phyloP scores from a whole-genome alignment of 768 basidiomycete species.

The Russula vinacea region DNA sequence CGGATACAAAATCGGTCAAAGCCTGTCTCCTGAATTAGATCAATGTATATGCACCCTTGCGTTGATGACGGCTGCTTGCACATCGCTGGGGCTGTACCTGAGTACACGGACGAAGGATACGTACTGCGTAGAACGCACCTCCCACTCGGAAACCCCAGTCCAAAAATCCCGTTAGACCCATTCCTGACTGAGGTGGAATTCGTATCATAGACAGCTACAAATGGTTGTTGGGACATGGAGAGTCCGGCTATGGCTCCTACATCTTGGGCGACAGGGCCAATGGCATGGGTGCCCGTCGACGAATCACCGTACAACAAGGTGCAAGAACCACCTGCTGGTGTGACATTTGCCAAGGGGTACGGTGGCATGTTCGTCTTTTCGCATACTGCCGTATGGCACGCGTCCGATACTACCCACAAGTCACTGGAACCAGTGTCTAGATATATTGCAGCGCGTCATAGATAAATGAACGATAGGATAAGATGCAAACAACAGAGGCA shows the following conservation, averaged over 20 bases:
- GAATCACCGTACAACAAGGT: slow-evolving; percentile 68
- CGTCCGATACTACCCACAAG: slow-evolving; percentile 25
- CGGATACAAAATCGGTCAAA: slow-evolving; percentile 1
- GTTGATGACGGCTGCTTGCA: slow-evolving; percentile 19
- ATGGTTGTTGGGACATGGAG: slow-evolving; percentile 48
- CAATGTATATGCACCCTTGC: slow-evolving; percentile 8
- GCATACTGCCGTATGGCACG: slow-evolving; percentile 21
- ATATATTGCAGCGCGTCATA: not conserved
- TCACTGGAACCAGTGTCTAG: slow-evolving; percentile 29
- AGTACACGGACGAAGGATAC: not conserved
- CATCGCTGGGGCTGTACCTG: slow-evolving; percentile 2
- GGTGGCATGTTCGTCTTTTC: slow-evolving; percentile 17
- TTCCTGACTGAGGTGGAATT: slow-evolving; percentile 58
- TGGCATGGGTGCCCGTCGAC: slow-evolving; percentile 61
- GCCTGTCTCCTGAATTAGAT: too few relatives aligned
- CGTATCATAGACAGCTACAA: slow-evolving; percentile 66
- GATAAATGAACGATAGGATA: not conserved
- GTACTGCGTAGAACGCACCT: slow-evolving; percentile 18
- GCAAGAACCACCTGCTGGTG: slow-evolving; percentile 41
- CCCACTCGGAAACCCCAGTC: slow-evolving; percentile 61
- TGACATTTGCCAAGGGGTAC: slow-evolving; percentile 20
- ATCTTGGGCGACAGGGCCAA: slow-evolving; percentile 62
- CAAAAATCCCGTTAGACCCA: slow-evolving; percentile 64
- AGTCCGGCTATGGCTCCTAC: slow-evolving; percentile 54
- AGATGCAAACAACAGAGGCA: not conserved